phyloP scores from a whole-genome alignment of 176 grass and related monocot species.

The Zea mays region DNA sequence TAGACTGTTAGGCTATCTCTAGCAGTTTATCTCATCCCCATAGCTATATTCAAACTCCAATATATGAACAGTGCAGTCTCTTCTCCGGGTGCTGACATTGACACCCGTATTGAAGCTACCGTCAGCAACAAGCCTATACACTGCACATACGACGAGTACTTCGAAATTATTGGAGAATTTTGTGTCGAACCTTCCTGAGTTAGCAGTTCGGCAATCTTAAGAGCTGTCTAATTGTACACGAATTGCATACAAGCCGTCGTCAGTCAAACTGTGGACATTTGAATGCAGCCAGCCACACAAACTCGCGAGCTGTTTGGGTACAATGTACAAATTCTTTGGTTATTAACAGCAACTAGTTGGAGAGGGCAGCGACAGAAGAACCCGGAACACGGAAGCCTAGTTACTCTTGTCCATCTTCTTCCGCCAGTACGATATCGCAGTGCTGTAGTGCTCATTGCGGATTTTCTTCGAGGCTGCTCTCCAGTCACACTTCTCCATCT shows the following conservation, averaged over 20 bases:
- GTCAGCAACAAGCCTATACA: too few relatives aligned
- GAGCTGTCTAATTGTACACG: conserved; percentile 48
- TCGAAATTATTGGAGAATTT: too few relatives aligned
- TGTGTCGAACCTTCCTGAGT: too few relatives aligned
- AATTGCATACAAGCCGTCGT: conserved; percentile 44
- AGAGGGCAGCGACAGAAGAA: conserved; percentile 18
- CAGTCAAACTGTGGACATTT: conserved; percentile 36
- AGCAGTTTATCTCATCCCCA: too few relatives aligned
- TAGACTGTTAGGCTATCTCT: too few relatives aligned
- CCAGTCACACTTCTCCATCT: conserved; percentile 90
- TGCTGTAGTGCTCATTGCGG: conserved; percentile 79
- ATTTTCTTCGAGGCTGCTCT: conserved; percentile 75
- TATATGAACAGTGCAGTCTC: too few relatives aligned
- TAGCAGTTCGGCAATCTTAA: too few relatives aligned
- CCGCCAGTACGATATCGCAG: conserved; percentile 65
- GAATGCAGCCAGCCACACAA: conserved; percentile 42
- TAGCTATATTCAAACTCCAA: too few relatives aligned
- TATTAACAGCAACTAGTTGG: conserved; percentile 40
- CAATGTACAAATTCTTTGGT: conserved; percentile 50
- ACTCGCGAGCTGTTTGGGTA: conserved; percentile 42
- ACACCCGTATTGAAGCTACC: too few relatives aligned
- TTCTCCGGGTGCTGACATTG: too few relatives aligned
- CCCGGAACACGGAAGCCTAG: conserved; percentile 21
- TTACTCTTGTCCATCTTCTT: conserved; percentile 56
- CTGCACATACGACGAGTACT: too few relatives aligned